These are phyloP conservation scores for Pichia thaimueangensis DNA, from an alignment of 805 yeast species.

Conservation along the genomic window DNA sequence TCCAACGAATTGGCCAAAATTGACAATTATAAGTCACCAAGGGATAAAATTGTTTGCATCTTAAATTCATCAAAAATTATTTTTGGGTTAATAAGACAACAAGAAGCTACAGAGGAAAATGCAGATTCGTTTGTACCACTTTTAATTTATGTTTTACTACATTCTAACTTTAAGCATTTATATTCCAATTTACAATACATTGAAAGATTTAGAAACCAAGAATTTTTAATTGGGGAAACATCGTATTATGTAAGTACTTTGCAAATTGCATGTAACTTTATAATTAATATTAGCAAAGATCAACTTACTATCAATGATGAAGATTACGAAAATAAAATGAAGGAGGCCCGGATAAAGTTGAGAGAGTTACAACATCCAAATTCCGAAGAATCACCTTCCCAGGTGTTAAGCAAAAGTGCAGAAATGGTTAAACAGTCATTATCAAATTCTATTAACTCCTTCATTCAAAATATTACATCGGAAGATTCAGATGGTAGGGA, in stretches of 20 bases:
- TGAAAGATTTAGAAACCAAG: slow-evolving; percentile 73
- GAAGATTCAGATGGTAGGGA: neutral
- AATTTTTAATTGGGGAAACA: slow-evolving; percentile 78
- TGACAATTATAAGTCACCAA: slow-evolving; percentile 81
- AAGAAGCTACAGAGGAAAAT: slow-evolving; percentile 48
- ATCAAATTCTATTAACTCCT: slow-evolving; percentile 22
- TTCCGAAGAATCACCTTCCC: slow-evolving; percentile 28
- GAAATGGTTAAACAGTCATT: slow-evolving; percentile 32
- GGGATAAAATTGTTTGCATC: slow-evolving; percentile 89
- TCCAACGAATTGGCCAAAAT: slow-evolving; percentile 70
- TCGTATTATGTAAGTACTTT: slow-evolving; percentile 88
- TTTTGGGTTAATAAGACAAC: slow-evolving; percentile 73
- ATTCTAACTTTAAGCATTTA: slow-evolving; percentile 58
- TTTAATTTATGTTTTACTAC: slow-evolving; percentile 69
- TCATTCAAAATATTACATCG: slow-evolving; percentile 16
- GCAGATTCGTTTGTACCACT: slow-evolving; percentile 95
- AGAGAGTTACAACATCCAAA: slow-evolving; percentile 14
- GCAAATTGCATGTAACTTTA: slow-evolving; percentile 80
- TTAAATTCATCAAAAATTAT: slow-evolving; percentile 89
- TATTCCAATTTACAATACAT: slow-evolving; percentile 78
- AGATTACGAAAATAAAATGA: slow-evolving; percentile 50
- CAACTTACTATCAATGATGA: slow-evolving; percentile 56
- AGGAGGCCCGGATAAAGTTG: slow-evolving; percentile 34
- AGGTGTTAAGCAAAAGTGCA: slow-evolving; percentile 32
- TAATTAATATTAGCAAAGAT: slow-evolving; percentile 51